Percentiles rank a stretch among this genome's conserved stretches.
Evolutionary conservation across 2,329 filamentous ascomycete genomes (phyloP).

Genomic region (Torrubiella hemipterigena): DNA sequence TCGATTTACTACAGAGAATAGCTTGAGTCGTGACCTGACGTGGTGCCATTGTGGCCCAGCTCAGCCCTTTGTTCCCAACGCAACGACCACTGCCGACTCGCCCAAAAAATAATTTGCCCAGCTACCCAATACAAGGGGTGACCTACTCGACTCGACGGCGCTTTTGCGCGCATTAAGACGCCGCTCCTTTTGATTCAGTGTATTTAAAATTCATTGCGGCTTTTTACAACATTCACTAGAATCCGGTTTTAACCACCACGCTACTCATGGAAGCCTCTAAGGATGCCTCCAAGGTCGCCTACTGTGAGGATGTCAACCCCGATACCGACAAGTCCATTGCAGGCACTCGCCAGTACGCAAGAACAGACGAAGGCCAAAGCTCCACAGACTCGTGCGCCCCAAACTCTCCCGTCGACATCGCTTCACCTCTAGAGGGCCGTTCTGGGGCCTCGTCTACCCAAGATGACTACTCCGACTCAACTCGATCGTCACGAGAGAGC

Average conservation of each 20-base stretch:
- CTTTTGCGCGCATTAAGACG: neutral
- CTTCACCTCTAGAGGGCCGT: too few relatives aligned
- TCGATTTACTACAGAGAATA: too few relatives aligned
- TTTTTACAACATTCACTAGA: neutral
- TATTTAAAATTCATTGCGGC: conserved; percentile 1
- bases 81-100: conserved; percentile 2
- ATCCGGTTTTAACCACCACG: conserved; percentile 9
- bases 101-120: too few relatives aligned
- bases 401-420: too few relatives aligned
- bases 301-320: conserved; percentile 41
- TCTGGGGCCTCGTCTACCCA: too few relatives aligned
- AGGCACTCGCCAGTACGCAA: conserved; percentile 32
- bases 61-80: conserved; percentile 3
- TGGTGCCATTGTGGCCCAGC: neutral
- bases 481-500: too few relatives aligned
- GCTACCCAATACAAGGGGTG: neutral
- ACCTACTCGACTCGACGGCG: too few relatives aligned
- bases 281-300: conserved; percentile 22
- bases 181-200: neutral
- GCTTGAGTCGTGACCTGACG: too few relatives aligned
- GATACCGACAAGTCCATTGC: conserved; percentile 31
- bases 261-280: conserved; percentile 29
- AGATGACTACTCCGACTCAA: too few relatives aligned
- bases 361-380: too few relatives aligned
- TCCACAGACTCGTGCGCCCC: too few relatives aligned